Conservation (phyloP, 2,329 filamentous ascomycete genomes). For the Colletotrichum godetiae region DNA sequence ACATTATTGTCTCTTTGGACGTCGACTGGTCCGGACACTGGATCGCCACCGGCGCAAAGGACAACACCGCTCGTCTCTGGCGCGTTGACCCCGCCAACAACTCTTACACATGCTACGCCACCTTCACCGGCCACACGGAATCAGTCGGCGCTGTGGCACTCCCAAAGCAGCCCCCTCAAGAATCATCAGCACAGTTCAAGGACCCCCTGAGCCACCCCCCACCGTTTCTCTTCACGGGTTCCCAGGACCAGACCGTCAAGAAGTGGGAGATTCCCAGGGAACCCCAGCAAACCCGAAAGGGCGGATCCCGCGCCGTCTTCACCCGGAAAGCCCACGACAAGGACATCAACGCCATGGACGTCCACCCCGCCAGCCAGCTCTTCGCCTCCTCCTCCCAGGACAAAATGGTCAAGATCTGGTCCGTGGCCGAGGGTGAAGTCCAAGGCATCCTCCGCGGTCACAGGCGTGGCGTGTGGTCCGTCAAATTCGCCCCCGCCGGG, state of each 20-base stretch:
- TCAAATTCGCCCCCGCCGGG: slow-evolving; percentile 85
- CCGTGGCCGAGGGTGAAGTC: slow-evolving; percentile 87
- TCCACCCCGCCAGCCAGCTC: slow-evolving; percentile 78
- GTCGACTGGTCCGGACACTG: slow-evolving; percentile 97
- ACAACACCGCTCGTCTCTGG: slow-evolving; percentile 95
- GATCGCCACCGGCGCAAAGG: slow-evolving; percentile 96
- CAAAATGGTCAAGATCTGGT: slow-evolving; percentile 97
- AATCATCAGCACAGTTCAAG: slow-evolving; percentile 75
- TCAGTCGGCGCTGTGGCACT: slow-evolving; percentile 91
- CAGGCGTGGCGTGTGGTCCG: slow-evolving; percentile 94
- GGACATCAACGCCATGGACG: slow-evolving; percentile 94
- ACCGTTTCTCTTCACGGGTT: slow-evolving; percentile 87
- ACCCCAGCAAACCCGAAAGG: slow-evolving; percentile 58
- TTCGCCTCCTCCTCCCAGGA: slow-evolving; percentile 98
- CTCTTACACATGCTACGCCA: slow-evolving; percentile 82
- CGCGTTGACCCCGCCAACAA: slow-evolving; percentile 80
- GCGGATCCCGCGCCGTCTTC: slow-evolving; percentile 76
- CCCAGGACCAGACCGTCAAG: slow-evolving; percentile 95
- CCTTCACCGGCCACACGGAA: slow-evolving; percentile 92
- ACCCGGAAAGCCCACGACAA: slow-evolving; percentile 98
- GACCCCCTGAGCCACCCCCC: slow-evolving; percentile 85
- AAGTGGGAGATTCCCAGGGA: slow-evolving; percentile 84
- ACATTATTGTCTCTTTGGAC: slow-evolving; percentile 95
- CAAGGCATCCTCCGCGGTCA: slow-evolving; percentile 93
- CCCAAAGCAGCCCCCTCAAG: slow-evolving; percentile 75